phyloP scores from a whole-genome alignment of 2,329 filamentous ascomycete genomes.

The Colletotrichum echinochloae region DNA sequence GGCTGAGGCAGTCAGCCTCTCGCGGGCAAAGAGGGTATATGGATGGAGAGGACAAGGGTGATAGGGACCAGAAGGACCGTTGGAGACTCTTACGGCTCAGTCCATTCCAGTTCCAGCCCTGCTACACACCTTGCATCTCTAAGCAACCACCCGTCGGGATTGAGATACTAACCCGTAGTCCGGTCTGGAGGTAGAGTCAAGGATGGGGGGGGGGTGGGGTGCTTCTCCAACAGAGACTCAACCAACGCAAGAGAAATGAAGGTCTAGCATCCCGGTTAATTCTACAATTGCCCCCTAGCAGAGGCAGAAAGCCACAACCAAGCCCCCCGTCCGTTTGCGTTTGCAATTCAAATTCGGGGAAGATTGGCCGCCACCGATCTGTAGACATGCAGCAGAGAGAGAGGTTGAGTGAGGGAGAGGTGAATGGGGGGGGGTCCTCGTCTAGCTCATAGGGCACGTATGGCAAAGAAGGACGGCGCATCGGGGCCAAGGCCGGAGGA shows the following conservation, averaged over 20 bases:
- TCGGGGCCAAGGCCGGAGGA: background rate
- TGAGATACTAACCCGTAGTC: background rate
- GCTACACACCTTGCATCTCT: background rate
- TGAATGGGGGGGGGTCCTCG: background rate
- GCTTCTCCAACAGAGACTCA: slow-evolving; percentile 6
- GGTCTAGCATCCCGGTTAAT: slow-evolving; percentile 5
- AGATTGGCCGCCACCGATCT: slow-evolving; percentile 28
- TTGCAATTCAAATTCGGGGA: slow-evolving; percentile 14
- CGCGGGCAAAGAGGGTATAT: background rate
- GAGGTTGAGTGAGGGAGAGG: slow-evolving; percentile 18
- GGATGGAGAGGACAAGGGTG: slow-evolving; percentile 8
- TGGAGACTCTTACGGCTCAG: background rate
- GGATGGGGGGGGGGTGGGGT: too few species aligned
- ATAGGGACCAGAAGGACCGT: background rate
- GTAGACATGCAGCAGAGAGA: slow-evolving; percentile 12
- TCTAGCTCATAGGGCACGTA: slow-evolving; percentile 23
- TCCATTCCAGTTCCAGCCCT: background rate
- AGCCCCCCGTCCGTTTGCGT: slow-evolving; percentile 24
- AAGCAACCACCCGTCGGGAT: background rate
- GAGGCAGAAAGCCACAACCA: slow-evolving; percentile 22
- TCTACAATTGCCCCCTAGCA: background rate
- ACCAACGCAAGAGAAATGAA: slow-evolving; percentile 14
- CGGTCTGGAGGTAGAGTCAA: background rate
- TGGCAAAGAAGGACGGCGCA: background rate
- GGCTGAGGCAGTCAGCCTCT: background rate